Evolutionary conservation across 805 yeast species (phyloP).

Genomic region (Scheffersomyces spartinae): DNA sequence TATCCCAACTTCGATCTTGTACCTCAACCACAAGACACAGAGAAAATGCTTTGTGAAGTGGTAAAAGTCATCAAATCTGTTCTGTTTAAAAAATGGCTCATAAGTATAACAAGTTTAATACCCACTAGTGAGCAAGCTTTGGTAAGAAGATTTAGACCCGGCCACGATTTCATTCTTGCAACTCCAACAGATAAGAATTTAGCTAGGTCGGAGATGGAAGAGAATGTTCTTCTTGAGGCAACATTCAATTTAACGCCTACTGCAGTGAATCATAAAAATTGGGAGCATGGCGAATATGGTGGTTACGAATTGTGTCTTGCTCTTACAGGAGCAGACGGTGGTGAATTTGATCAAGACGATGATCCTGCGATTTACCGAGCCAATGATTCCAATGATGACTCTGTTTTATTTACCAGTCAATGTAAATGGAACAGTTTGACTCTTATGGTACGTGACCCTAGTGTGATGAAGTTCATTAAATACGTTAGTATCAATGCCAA

Average conservation of each 20-base stretch:
- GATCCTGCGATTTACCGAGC: conserved; percentile 77
- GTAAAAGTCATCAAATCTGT: conserved; percentile 47
- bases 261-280: conserved; percentile 41
- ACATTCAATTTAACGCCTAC: conserved; percentile 73
- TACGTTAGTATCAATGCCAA: conserved; percentile 81
- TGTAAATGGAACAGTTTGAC: conserved; percentile 77
- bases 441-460: conserved; percentile 70
- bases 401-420: conserved; percentile 67
- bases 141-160: conserved; percentile 87
- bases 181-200: conserved; percentile 40
- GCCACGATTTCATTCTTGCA: conserved; percentile 86
- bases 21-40: too few species aligned
- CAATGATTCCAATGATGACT: conserved; percentile 49
- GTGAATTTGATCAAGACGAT: conserved; percentile 37
- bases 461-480: conserved; percentile 84
- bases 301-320: conserved; percentile 91
- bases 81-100: conserved; percentile 62
- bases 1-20: conserved; percentile 44
- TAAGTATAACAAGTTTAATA: conserved; percentile 45
- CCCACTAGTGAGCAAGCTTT: conserved; percentile 58
- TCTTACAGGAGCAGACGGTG: conserved; percentile 34
- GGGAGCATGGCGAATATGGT: conserved; percentile 87
- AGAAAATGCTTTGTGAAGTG: conserved; percentile 37
- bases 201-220: conserved; percentile 23
- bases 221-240: conserved; percentile 54